phyloP scores from a whole-genome alignment of 352 stramenopile genomes.

The Phytophthora ohioensis region DNA sequence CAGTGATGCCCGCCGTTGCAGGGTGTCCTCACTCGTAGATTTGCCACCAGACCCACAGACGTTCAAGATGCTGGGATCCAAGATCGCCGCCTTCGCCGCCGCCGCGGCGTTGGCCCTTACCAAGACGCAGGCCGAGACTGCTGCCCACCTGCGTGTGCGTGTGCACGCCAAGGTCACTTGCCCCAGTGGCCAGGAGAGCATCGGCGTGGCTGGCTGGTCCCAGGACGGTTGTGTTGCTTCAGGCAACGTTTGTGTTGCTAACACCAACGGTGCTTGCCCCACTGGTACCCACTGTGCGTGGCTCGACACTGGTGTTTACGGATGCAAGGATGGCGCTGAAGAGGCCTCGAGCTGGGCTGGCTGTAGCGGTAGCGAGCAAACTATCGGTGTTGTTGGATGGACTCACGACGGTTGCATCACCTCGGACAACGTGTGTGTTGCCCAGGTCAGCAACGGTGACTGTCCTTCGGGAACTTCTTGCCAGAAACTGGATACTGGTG shows the following conservation, averaged over 20 bases:
- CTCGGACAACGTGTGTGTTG: constrained; percentile 34
- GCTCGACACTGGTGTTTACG: constrained; percentile 38
- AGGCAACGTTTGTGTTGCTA: constrained; percentile 30
- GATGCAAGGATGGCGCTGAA: constrained; percentile 26
- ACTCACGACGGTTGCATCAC: constrained; percentile 28
- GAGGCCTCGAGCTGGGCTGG: constrained; percentile 17
- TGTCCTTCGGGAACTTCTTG: constrained; percentile 27
- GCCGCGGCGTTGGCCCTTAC: constrained; percentile 31
- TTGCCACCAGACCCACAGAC: constrained; percentile 19
- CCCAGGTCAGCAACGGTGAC: constrained; percentile 34
- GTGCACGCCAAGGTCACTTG: constrained; percentile 41
- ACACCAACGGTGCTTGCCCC: constrained; percentile 28
- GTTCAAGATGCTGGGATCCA: constrained; percentile 44
- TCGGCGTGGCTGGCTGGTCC: constrained; percentile 26
- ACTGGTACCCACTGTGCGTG: constrained; percentile 32
- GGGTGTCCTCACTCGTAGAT: constrained; percentile 39
- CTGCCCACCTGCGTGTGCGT: constrained; percentile 42
- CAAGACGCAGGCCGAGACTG: constrained; percentile 30
- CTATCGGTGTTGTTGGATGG: constrained; percentile 30
- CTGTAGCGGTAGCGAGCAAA: constrained; percentile 21
- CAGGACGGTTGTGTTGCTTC: constrained; percentile 10
- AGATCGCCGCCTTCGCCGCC: constrained; percentile 38
- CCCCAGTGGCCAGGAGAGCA: constrained; percentile 28
- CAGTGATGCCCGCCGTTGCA: not conserved
- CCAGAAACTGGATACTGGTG: constrained; percentile 35